Conservation (phyloP, 2,329 filamentous ascomycete genomes). For the Fonsecaea multimorphosa region DNA sequence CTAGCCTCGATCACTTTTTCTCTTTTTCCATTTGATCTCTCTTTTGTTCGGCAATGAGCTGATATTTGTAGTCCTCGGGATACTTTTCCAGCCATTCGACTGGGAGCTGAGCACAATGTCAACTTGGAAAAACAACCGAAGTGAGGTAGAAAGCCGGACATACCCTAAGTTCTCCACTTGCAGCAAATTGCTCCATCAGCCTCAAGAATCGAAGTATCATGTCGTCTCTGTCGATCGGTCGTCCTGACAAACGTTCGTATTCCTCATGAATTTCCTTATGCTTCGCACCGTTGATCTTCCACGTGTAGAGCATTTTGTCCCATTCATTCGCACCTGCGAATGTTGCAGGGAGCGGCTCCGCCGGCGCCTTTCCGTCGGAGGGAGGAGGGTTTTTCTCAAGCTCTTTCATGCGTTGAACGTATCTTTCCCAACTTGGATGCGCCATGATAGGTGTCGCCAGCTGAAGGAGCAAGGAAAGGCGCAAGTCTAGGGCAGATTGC, state of each 20-base stretch:
- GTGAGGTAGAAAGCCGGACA: background rate
- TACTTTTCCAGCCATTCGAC: background rate
- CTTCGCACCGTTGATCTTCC: conserved; percentile 14
- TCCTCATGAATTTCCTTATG: conserved; percentile 21
- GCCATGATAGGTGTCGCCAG: background rate
- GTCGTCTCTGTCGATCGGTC: background rate
- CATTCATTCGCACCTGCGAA: conserved; percentile 11
- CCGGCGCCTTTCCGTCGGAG: background rate
- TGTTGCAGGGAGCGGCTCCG: conserved; percentile 1
- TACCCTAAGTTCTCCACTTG: conserved; percentile 21
- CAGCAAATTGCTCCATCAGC: conserved; percentile 25
- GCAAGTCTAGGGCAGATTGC: too few relatives aligned
- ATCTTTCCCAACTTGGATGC: too few relatives aligned
- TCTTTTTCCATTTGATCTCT: background rate
- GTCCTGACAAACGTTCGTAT: conserved; percentile 12
- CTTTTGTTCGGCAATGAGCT: conserved; percentile 3
- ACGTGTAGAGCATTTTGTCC: conserved; percentile 26
- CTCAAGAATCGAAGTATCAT: conserved; percentile 19
- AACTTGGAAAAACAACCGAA: background rate
- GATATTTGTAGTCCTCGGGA: conserved; percentile 9
- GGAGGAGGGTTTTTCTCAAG: background rate
- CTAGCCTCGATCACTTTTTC: background rate
- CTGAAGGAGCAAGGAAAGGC: background rate
- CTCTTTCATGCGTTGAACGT: background rate
- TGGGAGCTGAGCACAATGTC: conserved; percentile 13